phyloP scores from a whole-genome alignment of 106 monocot species.

The Dioscorea alata region DNA sequence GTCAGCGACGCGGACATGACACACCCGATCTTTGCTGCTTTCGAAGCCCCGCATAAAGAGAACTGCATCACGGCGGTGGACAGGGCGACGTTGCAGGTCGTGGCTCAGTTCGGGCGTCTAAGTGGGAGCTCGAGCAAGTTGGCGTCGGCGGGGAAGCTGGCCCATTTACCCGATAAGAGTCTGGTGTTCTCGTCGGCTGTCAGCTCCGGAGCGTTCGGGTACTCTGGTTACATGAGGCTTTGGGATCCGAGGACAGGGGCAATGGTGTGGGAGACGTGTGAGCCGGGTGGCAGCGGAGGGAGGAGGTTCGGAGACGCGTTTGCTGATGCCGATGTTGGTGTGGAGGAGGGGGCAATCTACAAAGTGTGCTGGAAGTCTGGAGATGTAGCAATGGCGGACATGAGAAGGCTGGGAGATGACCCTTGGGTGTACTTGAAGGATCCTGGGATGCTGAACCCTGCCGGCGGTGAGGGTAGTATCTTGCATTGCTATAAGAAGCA shows the following conservation, averaged over 20 bases:
- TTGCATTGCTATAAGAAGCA: conserved; percentile 69
- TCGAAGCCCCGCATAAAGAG: conserved; percentile 89
- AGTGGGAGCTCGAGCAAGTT: conserved; percentile 55
- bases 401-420: conserved; percentile 76
- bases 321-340: conserved; percentile 59
- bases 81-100: conserved; percentile 32
- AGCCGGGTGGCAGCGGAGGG: conserved; percentile 65
- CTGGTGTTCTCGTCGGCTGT: conserved; percentile 71
- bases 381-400: conserved; percentile 66
- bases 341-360: conserved; percentile 38
- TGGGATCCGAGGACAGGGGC: conserved; percentile 78
- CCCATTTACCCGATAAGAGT: conserved; percentile 32
- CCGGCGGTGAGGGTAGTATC: conserved; percentile 43
- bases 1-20: conserved; percentile 12
- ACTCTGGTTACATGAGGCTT: conserved; percentile 86
- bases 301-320: conserved; percentile 84
- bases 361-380: conserved; percentile 97
- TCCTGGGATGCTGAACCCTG: conserved; percentile 16
- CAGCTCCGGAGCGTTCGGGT: conserved; percentile 81
- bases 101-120: conserved; percentile 68
- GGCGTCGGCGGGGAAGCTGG: conserved; percentile 42
- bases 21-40: conserved; percentile 52
- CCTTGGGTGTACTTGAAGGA: conserved; percentile 90
- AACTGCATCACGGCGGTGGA: conserved; percentile 83
- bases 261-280: conserved; percentile 85